Conservation (phyloP, 306 rosid genomes). For the Medicago lupulina region DNA sequence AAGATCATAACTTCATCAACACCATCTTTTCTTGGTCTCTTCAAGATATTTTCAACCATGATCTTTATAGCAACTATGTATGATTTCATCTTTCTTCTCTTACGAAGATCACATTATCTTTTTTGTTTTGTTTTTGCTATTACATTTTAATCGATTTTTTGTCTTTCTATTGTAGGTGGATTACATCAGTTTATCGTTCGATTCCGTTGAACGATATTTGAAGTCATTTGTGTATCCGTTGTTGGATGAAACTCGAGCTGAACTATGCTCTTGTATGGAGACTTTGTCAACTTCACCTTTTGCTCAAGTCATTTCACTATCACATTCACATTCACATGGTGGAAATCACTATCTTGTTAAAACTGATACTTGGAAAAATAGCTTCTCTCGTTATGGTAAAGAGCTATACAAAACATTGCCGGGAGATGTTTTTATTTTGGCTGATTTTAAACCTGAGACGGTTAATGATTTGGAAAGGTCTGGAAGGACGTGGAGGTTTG, state of each 20-base stretch:
- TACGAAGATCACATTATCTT: not conserved
- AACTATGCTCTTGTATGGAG: constrained; percentile 61
- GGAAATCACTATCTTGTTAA: constrained; percentile 42
- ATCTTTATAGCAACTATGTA: constrained; percentile 55
- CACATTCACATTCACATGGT: constrained; percentile 33
- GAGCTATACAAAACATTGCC: constrained; percentile 63
- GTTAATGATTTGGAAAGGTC: constrained; percentile 53
- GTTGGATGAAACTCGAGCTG: constrained; percentile 74
- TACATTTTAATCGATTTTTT: not conserved
- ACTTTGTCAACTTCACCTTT: constrained; percentile 54
- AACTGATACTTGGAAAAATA: constrained; percentile 61
- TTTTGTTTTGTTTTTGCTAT: not conserved
- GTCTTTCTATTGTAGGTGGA: constrained; percentile 47
- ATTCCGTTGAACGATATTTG: constrained; percentile 54
- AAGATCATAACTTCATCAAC: constrained; percentile 38
- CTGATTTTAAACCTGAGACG: constrained; percentile 62
- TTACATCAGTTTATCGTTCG: constrained; percentile 54
- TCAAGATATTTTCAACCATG: constrained; percentile 52
- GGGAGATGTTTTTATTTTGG: constrained; percentile 70
- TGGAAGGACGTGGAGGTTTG: constrained; percentile 63
- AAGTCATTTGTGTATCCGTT: constrained; percentile 59
- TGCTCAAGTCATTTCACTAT: constrained; percentile 53
- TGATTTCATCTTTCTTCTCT: not conserved
- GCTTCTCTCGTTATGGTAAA: constrained; percentile 53
- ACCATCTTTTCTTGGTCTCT: constrained; percentile 68